phyloP scores from a whole-genome alignment of 768 basidiomycete genomes.

The Coprinopsis strossmayeri region DNA sequence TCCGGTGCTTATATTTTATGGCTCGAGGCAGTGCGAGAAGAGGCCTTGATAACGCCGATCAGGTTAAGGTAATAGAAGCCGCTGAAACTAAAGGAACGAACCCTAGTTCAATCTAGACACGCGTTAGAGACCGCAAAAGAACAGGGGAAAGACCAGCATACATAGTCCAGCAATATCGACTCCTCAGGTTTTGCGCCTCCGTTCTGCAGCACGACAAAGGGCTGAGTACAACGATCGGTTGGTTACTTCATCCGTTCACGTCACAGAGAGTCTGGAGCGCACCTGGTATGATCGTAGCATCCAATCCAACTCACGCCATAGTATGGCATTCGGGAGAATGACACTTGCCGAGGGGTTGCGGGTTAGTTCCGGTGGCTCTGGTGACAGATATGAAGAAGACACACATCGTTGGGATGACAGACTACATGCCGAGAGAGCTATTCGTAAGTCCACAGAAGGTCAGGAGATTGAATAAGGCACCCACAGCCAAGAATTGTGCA shows the following conservation, averaged over 20 bases:
- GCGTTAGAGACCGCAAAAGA: too few species aligned
- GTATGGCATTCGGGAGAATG: conserved; percentile 41
- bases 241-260: too few species aligned
- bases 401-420: conserved; percentile 51
- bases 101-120: conserved; percentile 36
- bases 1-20: conserved; percentile 43
- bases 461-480: conserved; percentile 10
- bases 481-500: conserved; percentile 37
- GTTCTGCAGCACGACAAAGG: conserved; percentile 51
- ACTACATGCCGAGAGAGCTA: conserved; percentile 29
- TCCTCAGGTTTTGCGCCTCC: conserved; percentile 50
- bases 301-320: conserved; percentile 51
- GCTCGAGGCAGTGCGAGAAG: conserved; percentile 36
- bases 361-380: too few species aligned
- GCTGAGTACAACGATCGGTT: conserved; percentile 33
- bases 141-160: conserved; percentile 24
- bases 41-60: conserved; percentile 27
- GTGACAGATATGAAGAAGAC: neutral
- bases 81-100: conserved; percentile 15
- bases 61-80: conserved; percentile 5
- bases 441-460: neutral
- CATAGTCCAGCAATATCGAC: conserved; percentile 63
- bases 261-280: too few species aligned
- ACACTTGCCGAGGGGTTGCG: too few species aligned
- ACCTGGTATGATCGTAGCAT: conserved; percentile 55